Percentiles rank a stretch among this genome's conserved stretches.
Evolutionary conservation across 2,329 filamentous ascomycete species (phyloP).

Genomic region (Pseudohalonectria lignicola): DNA sequence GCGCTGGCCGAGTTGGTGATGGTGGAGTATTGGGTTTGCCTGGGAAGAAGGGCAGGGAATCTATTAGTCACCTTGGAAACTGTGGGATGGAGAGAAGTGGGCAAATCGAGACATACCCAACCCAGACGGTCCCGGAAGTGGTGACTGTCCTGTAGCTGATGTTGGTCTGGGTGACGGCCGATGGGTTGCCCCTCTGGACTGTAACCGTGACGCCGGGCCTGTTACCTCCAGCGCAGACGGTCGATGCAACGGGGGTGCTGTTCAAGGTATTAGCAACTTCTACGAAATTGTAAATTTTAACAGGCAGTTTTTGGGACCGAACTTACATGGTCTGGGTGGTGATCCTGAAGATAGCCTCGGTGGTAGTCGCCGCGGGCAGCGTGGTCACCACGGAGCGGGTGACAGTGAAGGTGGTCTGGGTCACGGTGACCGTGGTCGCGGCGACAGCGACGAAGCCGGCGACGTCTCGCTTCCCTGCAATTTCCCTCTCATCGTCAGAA

Average conservation of each 20-base stretch:
- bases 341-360: slow-evolving; percentile 11
- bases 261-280: neutral
- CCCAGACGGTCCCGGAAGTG: slow-evolving; percentile 20
- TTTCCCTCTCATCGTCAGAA: too few species aligned
- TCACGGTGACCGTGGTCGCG: slow-evolving; percentile 23
- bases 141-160: slow-evolving; percentile 22
- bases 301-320: too few species aligned
- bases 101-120: slow-evolving; percentile 19
- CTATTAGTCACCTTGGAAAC: too few species aligned
- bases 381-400: slow-evolving; percentile 23
- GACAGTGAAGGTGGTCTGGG: slow-evolving; percentile 22
- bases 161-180: slow-evolving; percentile 20
- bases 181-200: slow-evolving; percentile 14
- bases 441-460: slow-evolving; percentile 13
- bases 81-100: neutral
- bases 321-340: slow-evolving; percentile 5
- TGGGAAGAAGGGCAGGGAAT: slow-evolving; percentile 8
- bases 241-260: slow-evolving; percentile 21
- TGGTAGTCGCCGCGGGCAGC: slow-evolving; percentile 18
- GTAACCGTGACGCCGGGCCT: slow-evolving; percentile 17
- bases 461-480: slow-evolving; percentile 10
- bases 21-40: slow-evolving; percentile 21
- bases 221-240: slow-evolving; percentile 17
- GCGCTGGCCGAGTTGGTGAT: slow-evolving; percentile 20
- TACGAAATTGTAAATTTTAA: too few species aligned